Base-by-base conservation (phyloP, 495 filamentous ascomycete species). In the Penicillium bovifimosum region DNA sequence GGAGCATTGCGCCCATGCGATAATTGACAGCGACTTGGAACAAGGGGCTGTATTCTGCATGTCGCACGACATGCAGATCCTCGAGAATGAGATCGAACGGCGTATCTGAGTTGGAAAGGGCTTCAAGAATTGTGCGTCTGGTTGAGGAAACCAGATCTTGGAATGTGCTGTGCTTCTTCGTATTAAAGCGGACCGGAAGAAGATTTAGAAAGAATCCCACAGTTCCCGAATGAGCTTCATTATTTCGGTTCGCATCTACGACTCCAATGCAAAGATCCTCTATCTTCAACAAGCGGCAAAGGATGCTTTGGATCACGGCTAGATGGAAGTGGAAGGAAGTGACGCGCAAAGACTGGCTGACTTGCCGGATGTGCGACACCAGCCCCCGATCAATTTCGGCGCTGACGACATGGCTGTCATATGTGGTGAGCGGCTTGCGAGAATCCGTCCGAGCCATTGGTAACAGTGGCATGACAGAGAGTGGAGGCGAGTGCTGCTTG, bases 121-220 rank as follows among this genome's bases (percentile, higher is more conserved):
- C 66, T 1, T 8, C 39, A 40, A 59, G 56, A 0, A 29, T 8
- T 8, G 4, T 29, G 28, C 28, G 28, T 29, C 48, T 35, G 24
- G 29, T 58, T 13, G 41, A 47, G 8, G 54, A 59, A 14, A 63
- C 16, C 14, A 27, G 10, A 42, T 14, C 17, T 45, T 17, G 11
- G 27, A 5, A 0, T n/a, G n/a, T n/a, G n/a, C n/a, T n/a, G n/a
- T n/a, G n/a, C n/a, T n/a, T n/a, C n/a, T n/a, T n/a, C n/a, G n/a
- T n/a, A n/a, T n/a, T n/a, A n/a, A n/a, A n/a, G n/a, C n/a, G n/a
- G n/a, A n/a, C n/a, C n/a, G 78, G 61, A 0, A 82, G 58, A 9
- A 81, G 50, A 54, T 83, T 82, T 3, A 78, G 41, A 65, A 76
- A 53, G 41, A 67, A 47, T 29, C 80, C 72, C n/a, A 80, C 56